Conservation (phyloP, 1,139 yeast genomes). For the Yamadazyma mexicana region DNA sequence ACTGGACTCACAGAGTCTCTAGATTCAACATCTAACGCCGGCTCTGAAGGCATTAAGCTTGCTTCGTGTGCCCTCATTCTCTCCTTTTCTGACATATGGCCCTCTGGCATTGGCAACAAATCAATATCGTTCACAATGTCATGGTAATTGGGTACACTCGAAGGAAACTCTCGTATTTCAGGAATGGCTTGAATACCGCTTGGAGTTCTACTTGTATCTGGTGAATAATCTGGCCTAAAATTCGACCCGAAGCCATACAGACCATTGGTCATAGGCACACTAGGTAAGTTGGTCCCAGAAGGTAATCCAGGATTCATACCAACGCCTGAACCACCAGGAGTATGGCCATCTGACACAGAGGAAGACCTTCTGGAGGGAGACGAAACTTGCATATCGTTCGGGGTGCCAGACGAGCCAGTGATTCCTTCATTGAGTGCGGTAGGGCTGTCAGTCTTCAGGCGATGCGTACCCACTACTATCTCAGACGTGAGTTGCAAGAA, state of each 20-base stretch:
- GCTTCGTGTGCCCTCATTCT: conserved; percentile 52
- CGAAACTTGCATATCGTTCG: conserved; percentile 5
- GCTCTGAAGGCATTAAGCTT: conserved; percentile 63
- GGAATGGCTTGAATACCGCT: conserved; percentile 3
- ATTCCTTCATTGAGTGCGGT: not conserved
- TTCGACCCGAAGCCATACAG: no score
- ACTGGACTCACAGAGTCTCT: conserved; percentile 16
- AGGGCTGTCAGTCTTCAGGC: conserved; percentile 29
- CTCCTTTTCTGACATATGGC: conserved; percentile 51
- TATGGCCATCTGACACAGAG: conserved; percentile 16
- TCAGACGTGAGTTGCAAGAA: conserved; percentile 79
- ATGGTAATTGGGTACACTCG: conserved; percentile 27
- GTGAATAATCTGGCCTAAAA: not conserved
- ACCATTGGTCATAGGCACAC: not conserved
- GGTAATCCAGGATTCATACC: not conserved
- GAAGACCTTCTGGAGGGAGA: conserved; percentile 25
- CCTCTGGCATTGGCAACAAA: conserved; percentile 20
- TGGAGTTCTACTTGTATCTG: not conserved
- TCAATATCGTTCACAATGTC: conserved; percentile 15
- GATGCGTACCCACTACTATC: conserved; percentile 74
- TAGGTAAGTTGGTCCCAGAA: no score
- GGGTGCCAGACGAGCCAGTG: conserved; percentile 4
- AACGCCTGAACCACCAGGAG: not conserved
- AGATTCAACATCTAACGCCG: conserved; percentile 30
- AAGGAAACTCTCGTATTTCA: conserved; percentile 1